phyloP scores from a whole-genome alignment of 768 basidiomycete genomes.

The Leccinum disarticulatum region DNA sequence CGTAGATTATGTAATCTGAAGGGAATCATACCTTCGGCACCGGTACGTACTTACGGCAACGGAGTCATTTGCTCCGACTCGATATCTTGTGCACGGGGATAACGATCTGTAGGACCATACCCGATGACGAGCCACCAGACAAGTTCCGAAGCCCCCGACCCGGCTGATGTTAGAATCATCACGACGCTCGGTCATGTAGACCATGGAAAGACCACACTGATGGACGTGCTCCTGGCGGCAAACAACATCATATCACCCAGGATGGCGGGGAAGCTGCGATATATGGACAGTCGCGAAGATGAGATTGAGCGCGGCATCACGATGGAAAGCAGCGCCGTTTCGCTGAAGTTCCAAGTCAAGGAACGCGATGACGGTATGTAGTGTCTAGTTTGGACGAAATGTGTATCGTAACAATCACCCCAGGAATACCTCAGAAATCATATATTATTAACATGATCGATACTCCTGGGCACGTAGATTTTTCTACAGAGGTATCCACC shows the following conservation, averaged over 20 bases:
- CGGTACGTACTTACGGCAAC: too few relatives aligned
- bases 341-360: constrained; percentile 81
- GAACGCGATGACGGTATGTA: constrained; percentile 62
- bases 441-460: constrained; percentile 96
- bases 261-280: constrained; percentile 96
- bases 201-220: constrained; percentile 94
- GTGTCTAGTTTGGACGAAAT: constrained; percentile 1
- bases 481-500: constrained; percentile 95
- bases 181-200: constrained; percentile 91
- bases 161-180: constrained; percentile 66
- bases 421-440: constrained; percentile 60
- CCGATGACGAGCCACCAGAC: constrained; percentile 23
- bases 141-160: constrained; percentile 25
- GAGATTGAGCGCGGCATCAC: constrained; percentile 98
- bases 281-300: constrained; percentile 93
- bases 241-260: constrained; percentile 95
- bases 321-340: constrained; percentile 97
- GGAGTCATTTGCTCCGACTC: constrained; percentile 1
- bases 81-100: not conserved
- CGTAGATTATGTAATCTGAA: constrained; percentile 10
- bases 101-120: constrained; percentile 6
- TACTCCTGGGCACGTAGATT: constrained; percentile 98
- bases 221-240: constrained; percentile 93
- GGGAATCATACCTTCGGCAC: not conserved
- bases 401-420: constrained; percentile 34